Evolutionary conservation across 805 yeast genomes (phyloP), one percentile per base, ranked within the genome.

Genomic region (Debaryomyces hansenii): DNA sequence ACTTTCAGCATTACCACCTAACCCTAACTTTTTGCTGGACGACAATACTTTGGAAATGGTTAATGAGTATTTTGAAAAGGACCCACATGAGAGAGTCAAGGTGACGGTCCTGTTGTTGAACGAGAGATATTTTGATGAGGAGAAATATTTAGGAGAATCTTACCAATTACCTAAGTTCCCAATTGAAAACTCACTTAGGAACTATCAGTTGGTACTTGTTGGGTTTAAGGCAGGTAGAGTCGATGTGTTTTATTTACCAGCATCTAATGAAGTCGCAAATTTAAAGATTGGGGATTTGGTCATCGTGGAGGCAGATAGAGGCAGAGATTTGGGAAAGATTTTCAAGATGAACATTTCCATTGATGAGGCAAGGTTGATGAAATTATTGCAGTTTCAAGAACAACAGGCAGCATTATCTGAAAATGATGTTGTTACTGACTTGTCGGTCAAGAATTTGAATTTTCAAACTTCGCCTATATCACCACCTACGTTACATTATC

Each of bases 291-390:
- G 87, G 18, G 90, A 85, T 58, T 72, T 85, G 57, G 92, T 88
- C 12, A 80, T 87, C 57, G 95, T 87, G 14, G 92, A 87, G 58
- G 95, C 94, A 1, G 95, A 87, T 58, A 71, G 95, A 29, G 95
- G 95, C 32, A 68, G 81, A 32, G 95, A 87, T 64, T 72, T 87
- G 49, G 95, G 95, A 32, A 77, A 78, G 57, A 78, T 87, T 38
- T 78, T 79, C 32, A 74, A 77, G 48, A 66, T 82, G 55, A 75
- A 80, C 54, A 77, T 87, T 21, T 68, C 83, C 4, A 66, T 78
- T 32, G 87, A 82, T 54, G 87, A 83, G 56, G 91, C 92, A 0
- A 74, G 89, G 39, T 65, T 81, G 49, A 66, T 87, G 63, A 85
- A 85, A 60, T 70, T 80, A 57, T 70, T 77, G 53, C 90, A 85